These are phyloP conservation scores for Rachicladosporium sp. DNA, from an alignment of 2,329 filamentous ascomycete genomes.

Conservation along the genomic window DNA sequence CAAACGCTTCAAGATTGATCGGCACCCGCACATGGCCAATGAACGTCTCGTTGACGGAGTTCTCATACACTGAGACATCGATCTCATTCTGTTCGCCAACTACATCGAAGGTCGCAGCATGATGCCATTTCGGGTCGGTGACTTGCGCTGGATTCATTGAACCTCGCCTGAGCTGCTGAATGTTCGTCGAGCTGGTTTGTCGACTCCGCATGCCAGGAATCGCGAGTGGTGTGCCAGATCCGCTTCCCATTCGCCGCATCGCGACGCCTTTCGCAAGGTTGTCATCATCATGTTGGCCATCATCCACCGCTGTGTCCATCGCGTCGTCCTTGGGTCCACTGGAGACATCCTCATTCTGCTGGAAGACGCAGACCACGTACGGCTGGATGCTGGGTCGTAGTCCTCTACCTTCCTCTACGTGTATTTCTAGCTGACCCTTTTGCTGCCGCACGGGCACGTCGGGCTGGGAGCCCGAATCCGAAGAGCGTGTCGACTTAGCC, in stretches of 20 bases:
- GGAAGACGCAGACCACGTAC: slow-evolving; percentile 93
- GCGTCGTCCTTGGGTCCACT: slow-evolving; percentile 60
- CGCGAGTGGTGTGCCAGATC: slow-evolving; percentile 74
- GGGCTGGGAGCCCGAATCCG: slow-evolving; percentile 18
- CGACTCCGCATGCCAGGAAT: slow-evolving; percentile 87
- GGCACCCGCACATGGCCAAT: slow-evolving; percentile 80
- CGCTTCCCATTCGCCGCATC: slow-evolving; percentile 53
- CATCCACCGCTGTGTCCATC: slow-evolving; percentile 25
- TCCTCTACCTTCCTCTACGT: slow-evolving; percentile 74
- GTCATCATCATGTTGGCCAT: slow-evolving; percentile 36
- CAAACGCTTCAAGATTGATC: slow-evolving; percentile 55
- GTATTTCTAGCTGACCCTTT: slow-evolving; percentile 81
- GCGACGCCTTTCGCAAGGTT: slow-evolving; percentile 38
- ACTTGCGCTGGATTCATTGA: slow-evolving; percentile 46
- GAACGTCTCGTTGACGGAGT: slow-evolving; percentile 73
- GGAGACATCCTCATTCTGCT: slow-evolving; percentile 92
- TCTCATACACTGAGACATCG: slow-evolving; percentile 89
- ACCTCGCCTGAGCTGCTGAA: slow-evolving; percentile 45
- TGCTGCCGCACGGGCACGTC: slow-evolving; percentile 53
- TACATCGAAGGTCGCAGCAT: slow-evolving; percentile 90
- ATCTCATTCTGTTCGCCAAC: slow-evolving; percentile 82
- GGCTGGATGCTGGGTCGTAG: slow-evolving; percentile 74
- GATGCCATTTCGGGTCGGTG: slow-evolving; percentile 88
- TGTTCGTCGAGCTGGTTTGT: slow-evolving; percentile 89
- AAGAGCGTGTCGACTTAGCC: too few species aligned